Percentiles rank a stretch among this genome's conserved stretches.
phyloP scores from a whole-genome alignment of 164 flowering plant species.

The Aristolochia contorta region DNA sequence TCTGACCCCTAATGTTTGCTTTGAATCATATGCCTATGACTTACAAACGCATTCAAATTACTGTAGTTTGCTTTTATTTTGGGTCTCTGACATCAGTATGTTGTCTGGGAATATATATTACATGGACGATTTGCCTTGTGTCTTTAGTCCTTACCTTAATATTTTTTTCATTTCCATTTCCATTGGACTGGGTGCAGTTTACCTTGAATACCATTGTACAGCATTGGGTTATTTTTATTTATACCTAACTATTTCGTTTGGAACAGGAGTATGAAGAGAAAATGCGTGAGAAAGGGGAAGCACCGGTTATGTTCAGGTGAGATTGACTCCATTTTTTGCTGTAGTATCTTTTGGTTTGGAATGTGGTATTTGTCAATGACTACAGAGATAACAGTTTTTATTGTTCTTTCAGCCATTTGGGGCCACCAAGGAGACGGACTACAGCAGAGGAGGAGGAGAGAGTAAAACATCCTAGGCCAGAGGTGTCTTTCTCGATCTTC shows the following conservation, averaged over 20 bases:
- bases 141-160: too few relatives aligned
- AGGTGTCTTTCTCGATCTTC: constrained; percentile 30
- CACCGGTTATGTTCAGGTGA: constrained; percentile 99
- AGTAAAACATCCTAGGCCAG: constrained; percentile 80
- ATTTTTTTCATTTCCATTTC: too few relatives aligned
- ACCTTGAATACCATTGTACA: neutral
- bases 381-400: too few relatives aligned
- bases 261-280: constrained; percentile 88
- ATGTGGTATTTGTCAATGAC: too few relatives aligned
- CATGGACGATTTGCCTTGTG: too few relatives aligned
- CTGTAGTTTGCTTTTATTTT: too few relatives aligned
- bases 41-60: too few relatives aligned
- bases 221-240: neutral
- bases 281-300: constrained; percentile 82
- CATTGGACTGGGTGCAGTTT: too few relatives aligned
- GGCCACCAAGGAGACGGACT: constrained; percentile 69
- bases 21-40: too few relatives aligned
- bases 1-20: too few relatives aligned
- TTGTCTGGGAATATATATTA: too few relatives aligned
- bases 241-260: neutral
- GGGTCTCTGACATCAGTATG: too few relatives aligned
- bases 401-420: constrained; percentile 66
- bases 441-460: constrained; percentile 90
- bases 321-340: neutral
- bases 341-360: neutral